Conservation (phyloP, 176 grass and related monocot species). For the Rhynchospora pubera region DNA sequence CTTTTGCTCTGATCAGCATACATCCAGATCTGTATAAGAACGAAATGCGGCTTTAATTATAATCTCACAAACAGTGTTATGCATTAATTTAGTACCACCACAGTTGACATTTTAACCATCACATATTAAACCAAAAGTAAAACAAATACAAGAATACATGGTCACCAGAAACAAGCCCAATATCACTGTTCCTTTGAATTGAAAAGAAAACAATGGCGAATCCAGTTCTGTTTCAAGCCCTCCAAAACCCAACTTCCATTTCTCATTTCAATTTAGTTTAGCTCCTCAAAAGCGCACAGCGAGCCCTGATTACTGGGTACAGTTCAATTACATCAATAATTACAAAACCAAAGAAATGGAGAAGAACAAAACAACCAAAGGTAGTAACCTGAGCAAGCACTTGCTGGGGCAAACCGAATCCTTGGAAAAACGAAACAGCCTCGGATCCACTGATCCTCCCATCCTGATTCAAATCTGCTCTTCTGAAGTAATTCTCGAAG, state of each 20-base stretch:
- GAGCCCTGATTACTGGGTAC: background rate
- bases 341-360: background rate
- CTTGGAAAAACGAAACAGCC: conserved; percentile 93
- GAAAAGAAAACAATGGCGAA: background rate
- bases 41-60: background rate
- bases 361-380: background rate
- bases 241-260: conserved; percentile 8
- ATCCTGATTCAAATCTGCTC: conserved; percentile 91
- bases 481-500: conserved; percentile 90
- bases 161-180: background rate
- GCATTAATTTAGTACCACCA: background rate
- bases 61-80: background rate
- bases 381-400: conserved; percentile 73
- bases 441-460: conserved; percentile 91
- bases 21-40: conserved; percentile 75
- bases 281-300: background rate
- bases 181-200: background rate
- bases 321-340: background rate
- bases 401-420: conserved; percentile 67
- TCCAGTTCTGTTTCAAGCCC: background rate
- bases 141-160: background rate
- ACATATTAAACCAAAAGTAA: background rate
- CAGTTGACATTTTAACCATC: background rate
- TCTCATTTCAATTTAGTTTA: conserved; percentile 20
- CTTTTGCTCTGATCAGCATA: conserved; percentile 89